Conservation (phyloP, 495 filamentous ascomycete species). For the Annulohypoxylon moriforme region DNA sequence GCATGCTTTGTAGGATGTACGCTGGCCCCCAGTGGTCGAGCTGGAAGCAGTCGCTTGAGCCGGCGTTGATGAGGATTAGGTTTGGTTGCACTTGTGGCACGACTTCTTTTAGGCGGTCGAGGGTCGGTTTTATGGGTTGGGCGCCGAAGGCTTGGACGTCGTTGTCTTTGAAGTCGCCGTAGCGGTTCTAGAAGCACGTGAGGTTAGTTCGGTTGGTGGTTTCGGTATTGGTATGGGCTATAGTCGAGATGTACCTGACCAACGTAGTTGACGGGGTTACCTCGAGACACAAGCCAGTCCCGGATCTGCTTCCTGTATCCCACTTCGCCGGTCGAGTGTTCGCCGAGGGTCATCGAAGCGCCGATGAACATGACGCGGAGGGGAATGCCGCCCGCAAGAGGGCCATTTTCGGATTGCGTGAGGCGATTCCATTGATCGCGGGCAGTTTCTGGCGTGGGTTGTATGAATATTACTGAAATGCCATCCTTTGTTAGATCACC, state of each 20-base stretch:
- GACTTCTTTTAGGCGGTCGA: conserved; percentile 41
- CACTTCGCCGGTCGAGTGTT: conserved; percentile 61
- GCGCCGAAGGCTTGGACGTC: conserved; percentile 47
- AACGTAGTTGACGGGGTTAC: conserved; percentile 50
- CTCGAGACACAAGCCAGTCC: conserved; percentile 51
- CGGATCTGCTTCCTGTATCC: conserved; percentile 64
- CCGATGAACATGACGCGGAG: conserved; percentile 67
- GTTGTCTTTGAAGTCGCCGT: conserved; percentile 49
- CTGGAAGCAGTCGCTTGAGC: conserved; percentile 49
- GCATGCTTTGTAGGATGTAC: conserved; percentile 43
- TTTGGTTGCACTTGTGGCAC: conserved; percentile 47
- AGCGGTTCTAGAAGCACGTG: conserved; percentile 42
- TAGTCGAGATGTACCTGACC: conserved; percentile 41
- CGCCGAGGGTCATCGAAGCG: conserved; percentile 69
- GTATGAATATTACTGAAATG: conserved; percentile 30
- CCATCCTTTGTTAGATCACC: background rate
- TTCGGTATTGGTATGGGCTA: background rate
- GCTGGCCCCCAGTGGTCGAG: conserved; percentile 45
- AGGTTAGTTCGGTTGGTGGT: conserved; percentile 27
- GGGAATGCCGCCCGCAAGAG: conserved; percentile 48
- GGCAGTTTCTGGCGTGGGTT: conserved; percentile 32
- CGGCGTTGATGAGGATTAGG: conserved; percentile 49
- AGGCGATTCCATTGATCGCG: conserved; percentile 39
- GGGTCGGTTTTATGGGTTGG: conserved; percentile 45
- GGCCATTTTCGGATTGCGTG: conserved; percentile 24